Evolutionary conservation across 2,329 filamentous ascomycete species (phyloP).

Genomic region (Eutypa lata): DNA sequence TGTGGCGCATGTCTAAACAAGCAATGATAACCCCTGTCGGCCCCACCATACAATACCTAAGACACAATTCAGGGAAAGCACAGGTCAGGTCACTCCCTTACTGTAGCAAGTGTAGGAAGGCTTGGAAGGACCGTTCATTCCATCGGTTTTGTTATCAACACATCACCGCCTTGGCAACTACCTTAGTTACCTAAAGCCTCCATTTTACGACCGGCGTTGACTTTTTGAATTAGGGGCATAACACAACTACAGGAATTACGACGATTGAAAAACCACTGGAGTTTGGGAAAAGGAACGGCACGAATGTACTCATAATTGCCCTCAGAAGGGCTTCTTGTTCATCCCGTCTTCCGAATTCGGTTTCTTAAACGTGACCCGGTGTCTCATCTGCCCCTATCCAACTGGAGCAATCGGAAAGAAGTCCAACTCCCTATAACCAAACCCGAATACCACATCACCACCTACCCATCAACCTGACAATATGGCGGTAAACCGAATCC

Average conservation of each 20-base stretch:
- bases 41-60: not conserved
- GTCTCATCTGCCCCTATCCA: no score
- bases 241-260: not conserved
- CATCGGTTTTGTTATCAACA: no score
- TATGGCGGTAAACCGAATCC: slow-evolving; percentile 96
- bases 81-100: not conserved
- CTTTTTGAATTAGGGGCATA: not conserved
- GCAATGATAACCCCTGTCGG: not conserved
- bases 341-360: no score
- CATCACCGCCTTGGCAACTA: no score
- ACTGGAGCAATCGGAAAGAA: no score
- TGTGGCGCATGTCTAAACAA: slow-evolving; percentile 2
- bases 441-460: slow-evolving; percentile 21
- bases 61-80: not conserved
- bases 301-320: slow-evolving; percentile 22
- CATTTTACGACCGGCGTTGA: not conserved
- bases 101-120: no score
- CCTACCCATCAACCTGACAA: slow-evolving; percentile 24
- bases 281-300: slow-evolving; percentile 3
- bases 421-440: not conserved
- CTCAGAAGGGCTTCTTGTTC: slow-evolving; percentile 21
- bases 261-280: slow-evolving; percentile 2
- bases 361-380: no score
- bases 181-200: no score
- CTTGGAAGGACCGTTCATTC: no score